A percentile compares a stretch with the other conserved stretches of the same genome.
phyloP scores from a whole-genome alignment of 202 grass and related monocot genomes.

The Elaeis oleifera region DNA sequence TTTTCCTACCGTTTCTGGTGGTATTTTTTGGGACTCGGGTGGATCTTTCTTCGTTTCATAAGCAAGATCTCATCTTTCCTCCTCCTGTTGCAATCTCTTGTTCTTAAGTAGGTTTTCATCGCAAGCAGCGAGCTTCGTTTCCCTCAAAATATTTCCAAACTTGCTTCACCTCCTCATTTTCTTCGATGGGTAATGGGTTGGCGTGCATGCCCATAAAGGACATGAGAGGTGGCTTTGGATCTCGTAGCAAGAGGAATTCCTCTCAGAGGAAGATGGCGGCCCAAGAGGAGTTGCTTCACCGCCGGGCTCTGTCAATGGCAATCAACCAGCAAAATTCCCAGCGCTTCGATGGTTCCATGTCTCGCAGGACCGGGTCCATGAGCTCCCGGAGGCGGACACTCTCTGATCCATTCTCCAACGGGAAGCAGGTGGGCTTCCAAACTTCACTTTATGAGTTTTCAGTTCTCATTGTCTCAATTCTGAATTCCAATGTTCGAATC shows the following conservation, averaged over 20 bases:
- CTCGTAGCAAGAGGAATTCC: conserved; percentile 53
- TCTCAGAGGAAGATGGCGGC: conserved; percentile 58
- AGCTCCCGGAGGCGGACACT: conserved; percentile 74
- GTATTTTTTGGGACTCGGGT: no score
- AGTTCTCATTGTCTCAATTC: no score
- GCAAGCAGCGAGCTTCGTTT: no score
- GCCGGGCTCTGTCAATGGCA: conserved; percentile 79
- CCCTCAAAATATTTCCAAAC: no score
- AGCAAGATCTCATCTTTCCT: no score
- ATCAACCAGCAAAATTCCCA: conserved; percentile 61
- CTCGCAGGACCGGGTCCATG: conserved; percentile 62
- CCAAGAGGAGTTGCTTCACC: conserved; percentile 87
- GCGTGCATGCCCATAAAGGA: conserved; percentile 55
- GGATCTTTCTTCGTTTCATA: no score
- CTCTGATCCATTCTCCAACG: conserved; percentile 52
- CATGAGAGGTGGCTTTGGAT: conserved; percentile 21
- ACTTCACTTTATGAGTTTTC: no score
- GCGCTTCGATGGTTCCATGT: conserved; percentile 89
- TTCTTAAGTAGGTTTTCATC: no score
- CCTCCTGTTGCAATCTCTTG: no score
- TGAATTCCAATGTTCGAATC: no score
- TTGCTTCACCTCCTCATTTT: no score
- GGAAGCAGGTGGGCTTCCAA: conserved; percentile 35
- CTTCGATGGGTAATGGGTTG: conserved; percentile 70
- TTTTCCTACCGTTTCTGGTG: no score